Conservation (phyloP, 1,284 basidiomycete genomes). For the Coriolopsis trogii region DNA sequence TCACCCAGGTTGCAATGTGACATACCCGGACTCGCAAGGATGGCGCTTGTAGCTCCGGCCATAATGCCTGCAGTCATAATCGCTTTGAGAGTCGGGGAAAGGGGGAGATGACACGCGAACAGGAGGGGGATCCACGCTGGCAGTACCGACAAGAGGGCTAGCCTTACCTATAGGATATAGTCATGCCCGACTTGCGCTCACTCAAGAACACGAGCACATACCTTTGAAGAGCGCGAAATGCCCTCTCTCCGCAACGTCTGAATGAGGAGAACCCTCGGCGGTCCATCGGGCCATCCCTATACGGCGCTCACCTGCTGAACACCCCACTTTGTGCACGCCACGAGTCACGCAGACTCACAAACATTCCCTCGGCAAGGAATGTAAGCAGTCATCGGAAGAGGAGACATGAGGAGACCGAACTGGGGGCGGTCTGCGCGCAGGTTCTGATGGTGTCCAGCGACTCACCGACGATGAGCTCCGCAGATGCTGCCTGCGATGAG, state of each 20-base stretch:
- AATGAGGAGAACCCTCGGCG: constrained; percentile 71
- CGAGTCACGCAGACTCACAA: constrained; percentile 56
- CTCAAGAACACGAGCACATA: too few relatives aligned
- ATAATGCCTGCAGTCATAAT: constrained; percentile 86
- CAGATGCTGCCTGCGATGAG: constrained; percentile 79
- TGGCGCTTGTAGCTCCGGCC: constrained; percentile 88
- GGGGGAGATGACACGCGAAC: constrained; percentile 92
- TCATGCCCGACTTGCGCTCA: too few relatives aligned
- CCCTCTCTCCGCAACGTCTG: constrained; percentile 89
- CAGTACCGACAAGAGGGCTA: constrained; percentile 91
- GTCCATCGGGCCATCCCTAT: constrained; percentile 96
- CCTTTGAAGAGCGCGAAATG: constrained; percentile 93
- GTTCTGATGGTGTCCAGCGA: constrained; percentile 89
- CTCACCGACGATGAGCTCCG: constrained; percentile 86
- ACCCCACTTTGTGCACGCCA: too few relatives aligned
- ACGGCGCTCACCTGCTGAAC: constrained; percentile 20
- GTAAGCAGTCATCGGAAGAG: background rate
- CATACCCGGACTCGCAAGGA: constrained; percentile 87
- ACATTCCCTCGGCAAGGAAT: constrained; percentile 73
- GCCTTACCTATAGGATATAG: constrained; percentile 90
- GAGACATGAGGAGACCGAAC: constrained; percentile 39
- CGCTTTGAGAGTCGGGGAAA: constrained; percentile 77
- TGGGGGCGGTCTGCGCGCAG: constrained; percentile 76
- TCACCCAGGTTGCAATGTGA: constrained; percentile 79
- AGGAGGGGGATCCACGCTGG: constrained; percentile 95